Percentiles rank a stretch among this genome's conserved stretches.
phyloP scores from a whole-genome alignment of 208 protist genomes.

The Lotmaria passim region DNA sequence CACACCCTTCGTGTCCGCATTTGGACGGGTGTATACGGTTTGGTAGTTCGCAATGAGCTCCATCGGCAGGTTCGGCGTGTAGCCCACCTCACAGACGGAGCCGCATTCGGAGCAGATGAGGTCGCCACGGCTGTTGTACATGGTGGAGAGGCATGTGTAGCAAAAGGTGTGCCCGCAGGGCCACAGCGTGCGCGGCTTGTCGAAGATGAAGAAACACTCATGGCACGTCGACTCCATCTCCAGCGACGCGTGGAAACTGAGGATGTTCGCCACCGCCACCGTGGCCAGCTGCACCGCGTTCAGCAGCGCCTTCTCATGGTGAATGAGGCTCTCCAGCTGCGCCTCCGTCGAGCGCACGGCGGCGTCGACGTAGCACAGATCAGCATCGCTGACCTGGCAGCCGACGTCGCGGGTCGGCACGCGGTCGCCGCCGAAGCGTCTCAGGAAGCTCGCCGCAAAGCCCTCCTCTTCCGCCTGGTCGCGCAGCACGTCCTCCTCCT shows the following conservation, averaged over 20 bases:
- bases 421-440: constrained; percentile 56
- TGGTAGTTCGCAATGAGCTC: constrained; percentile 86
- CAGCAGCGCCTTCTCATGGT: constrained; percentile 67
- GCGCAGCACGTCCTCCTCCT: constrained; percentile 12
- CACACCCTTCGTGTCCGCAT: constrained; percentile 12
- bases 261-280: constrained; percentile 76
- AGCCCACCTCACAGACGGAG: constrained; percentile 79
- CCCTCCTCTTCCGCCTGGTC: constrained; percentile 4
- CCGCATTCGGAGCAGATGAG: constrained; percentile 89
- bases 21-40: constrained; percentile 37
- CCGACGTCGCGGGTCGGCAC: constrained; percentile 45
- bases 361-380: constrained; percentile 78
- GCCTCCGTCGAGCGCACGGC: constrained; percentile 56
- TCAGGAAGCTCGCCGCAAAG: constrained; percentile 57
- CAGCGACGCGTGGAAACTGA: constrained; percentile 85
- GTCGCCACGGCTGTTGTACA: constrained; percentile 81
- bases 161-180: constrained; percentile 92
- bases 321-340: constrained; percentile 74
- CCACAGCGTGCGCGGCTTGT: constrained; percentile 83
- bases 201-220: constrained; percentile 88
- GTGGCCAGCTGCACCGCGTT: constrained; percentile 63
- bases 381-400: constrained; percentile 71
- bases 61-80: constrained; percentile 81
- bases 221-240: constrained; percentile 89
- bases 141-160: constrained; percentile 65